phyloP scores from a whole-genome alignment of 2,329 filamentous ascomycete genomes.

The Phaeomoniella chlamydospora region DNA sequence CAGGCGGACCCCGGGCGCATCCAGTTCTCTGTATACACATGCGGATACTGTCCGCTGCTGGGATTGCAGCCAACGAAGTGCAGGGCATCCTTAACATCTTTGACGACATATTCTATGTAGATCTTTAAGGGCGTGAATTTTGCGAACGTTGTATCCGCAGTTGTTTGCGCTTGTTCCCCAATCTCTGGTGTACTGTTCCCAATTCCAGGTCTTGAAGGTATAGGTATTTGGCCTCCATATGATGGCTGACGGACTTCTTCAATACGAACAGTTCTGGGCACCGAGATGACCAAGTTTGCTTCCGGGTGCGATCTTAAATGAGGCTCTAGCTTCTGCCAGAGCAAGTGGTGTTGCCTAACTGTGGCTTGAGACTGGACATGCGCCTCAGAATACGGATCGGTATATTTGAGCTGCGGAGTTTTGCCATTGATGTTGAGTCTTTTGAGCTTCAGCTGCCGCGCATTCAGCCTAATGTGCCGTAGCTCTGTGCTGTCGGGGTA shows the following conservation, averaged over 20 bases:
- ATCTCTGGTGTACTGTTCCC: constrained; percentile 12
- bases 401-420: constrained; percentile 21
- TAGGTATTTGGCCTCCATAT: constrained; percentile 30
- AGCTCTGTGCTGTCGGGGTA: constrained; percentile 46
- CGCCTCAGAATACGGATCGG: constrained; percentile 22
- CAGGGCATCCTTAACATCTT: constrained; percentile 66
- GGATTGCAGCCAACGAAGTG: constrained; percentile 81
- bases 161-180: constrained; percentile 19
- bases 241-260: constrained; percentile 43
- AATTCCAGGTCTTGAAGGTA: constrained; percentile 17
- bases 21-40: constrained; percentile 78
- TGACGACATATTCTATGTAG: constrained; percentile 63
- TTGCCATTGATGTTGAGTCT: constrained; percentile 33
- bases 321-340: constrained; percentile 53
- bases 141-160: constrained; percentile 22
- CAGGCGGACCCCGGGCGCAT: constrained; percentile 65
- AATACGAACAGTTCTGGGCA: constrained; percentile 48
- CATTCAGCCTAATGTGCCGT: constrained; percentile 42
- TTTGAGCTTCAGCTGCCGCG: constrained; percentile 45
- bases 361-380: constrained; percentile 31
- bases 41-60: constrained; percentile 70
- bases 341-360: constrained; percentile 60
- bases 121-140: constrained; percentile 47
- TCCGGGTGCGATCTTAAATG: constrained; percentile 32
- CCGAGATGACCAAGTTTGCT: constrained; percentile 41